A percentile compares a stretch with the other conserved stretches of the same genome.
These are phyloP conservation scores for Leishmania tarentolae DNA, from an alignment of 208 protist genomes.

Conservation along the genomic window DNA sequence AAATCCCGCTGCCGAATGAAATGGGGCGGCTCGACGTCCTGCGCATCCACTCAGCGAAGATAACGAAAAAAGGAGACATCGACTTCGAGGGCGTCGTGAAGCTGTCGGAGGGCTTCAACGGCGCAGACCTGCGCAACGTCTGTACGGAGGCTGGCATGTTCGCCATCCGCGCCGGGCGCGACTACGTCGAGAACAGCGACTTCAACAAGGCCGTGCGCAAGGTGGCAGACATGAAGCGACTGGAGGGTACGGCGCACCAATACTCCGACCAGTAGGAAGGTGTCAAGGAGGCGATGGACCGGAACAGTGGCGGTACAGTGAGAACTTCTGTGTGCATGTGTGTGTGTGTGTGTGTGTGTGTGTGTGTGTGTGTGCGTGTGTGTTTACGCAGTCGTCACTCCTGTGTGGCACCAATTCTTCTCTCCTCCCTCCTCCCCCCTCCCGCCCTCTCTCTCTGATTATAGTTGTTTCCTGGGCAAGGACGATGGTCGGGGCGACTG, in stretches of 20 bases:
- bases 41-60: slow-evolving; percentile 96
- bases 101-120: slow-evolving; percentile 99
- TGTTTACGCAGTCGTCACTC: neutral
- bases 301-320: too few species aligned
- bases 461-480: neutral
- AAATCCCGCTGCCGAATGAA: slow-evolving; percentile 99
- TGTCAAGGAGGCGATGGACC: neutral
- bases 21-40: slow-evolving; percentile 97
- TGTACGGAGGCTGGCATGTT: slow-evolving; percentile 99
- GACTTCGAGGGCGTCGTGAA: slow-evolving; percentile 99
- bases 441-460: too few species aligned
- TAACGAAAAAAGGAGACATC: slow-evolving; percentile 98
- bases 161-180: slow-evolving; percentile 96
- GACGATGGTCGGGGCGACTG: neutral
- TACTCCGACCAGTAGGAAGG: slow-evolving; percentile 84
- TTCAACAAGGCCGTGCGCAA: slow-evolving; percentile 99
- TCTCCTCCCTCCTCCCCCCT: too few species aligned
- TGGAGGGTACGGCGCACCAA: slow-evolving; percentile 93
- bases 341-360: neutral
- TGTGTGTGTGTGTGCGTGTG: neutral
- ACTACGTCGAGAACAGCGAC: slow-evolving; percentile 98
- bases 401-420: too few species aligned
- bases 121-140: slow-evolving; percentile 98
- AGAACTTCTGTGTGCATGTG: neutral
- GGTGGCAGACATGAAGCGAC: slow-evolving; percentile 97